These are phyloP conservation scores for Rhizophlyctis rosea DNA, from an alignment of 192 early-diverging fungal genomes.

Conservation along the genomic window DNA sequence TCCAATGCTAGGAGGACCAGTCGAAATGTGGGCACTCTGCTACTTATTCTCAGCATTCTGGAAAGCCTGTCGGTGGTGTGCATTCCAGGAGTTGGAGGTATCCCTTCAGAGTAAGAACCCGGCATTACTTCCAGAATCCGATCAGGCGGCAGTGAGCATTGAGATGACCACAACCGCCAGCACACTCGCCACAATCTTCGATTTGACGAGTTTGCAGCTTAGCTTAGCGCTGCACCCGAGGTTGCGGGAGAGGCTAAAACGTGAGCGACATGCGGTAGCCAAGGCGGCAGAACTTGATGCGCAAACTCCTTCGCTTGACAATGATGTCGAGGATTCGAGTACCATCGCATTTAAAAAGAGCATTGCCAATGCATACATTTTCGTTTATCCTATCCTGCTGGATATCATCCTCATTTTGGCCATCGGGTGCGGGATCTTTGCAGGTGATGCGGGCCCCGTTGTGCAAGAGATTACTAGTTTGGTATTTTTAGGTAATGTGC, in stretches of 20 bases:
- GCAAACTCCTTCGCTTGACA: no score
- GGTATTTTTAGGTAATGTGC: slow-evolving; percentile 12
- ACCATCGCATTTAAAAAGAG: slow-evolving; percentile 12
- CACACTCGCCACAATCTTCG: slow-evolving; percentile 31
- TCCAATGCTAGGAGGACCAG: not conserved
- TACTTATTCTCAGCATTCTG: slow-evolving; percentile 31
- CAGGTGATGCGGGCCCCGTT: slow-evolving; percentile 13
- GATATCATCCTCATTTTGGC: slow-evolving; percentile 32
- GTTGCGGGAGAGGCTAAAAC: no score
- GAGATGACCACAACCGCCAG: slow-evolving; percentile 44
- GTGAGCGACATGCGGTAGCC: not conserved
- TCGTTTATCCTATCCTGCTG: slow-evolving; percentile 43
- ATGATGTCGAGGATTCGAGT: slow-evolving; percentile 4
- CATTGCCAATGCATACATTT: slow-evolving; percentile 41
- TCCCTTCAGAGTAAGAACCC: slow-evolving; percentile 36
- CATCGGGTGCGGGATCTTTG: slow-evolving; percentile 31
- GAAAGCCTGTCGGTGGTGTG: slow-evolving; percentile 33
- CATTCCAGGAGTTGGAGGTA: slow-evolving; percentile 41
- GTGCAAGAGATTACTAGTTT: slow-evolving; percentile 14
- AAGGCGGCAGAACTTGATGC: not conserved
- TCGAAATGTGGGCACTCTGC: slow-evolving; percentile 18
- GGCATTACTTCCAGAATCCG: slow-evolving; percentile 34
- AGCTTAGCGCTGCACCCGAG: slow-evolving; percentile 29
- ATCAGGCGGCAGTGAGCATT: slow-evolving; percentile 42
- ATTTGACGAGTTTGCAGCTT: slow-evolving; percentile 31